phyloP scores from a whole-genome alignment of 2,329 filamentous ascomycete species.

The Exophiala phaeomuriformis region DNA sequence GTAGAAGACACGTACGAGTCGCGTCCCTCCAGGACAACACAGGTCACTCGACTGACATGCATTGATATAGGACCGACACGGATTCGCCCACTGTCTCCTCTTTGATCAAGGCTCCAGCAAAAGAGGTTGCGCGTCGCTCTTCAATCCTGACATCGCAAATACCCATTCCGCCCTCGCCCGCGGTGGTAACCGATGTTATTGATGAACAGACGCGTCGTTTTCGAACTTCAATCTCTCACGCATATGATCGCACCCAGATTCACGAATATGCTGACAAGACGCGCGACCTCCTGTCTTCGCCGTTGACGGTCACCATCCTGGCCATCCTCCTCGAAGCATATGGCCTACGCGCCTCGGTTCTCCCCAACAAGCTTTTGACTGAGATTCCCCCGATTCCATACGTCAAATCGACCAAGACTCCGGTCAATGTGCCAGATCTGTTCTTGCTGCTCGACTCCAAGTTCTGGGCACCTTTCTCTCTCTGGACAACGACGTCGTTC shows the following conservation, averaged over 20 bases:
- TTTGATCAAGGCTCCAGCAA: constrained; percentile 30
- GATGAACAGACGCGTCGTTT: constrained; percentile 52
- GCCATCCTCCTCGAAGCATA: constrained; percentile 63
- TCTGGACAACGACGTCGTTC: constrained; percentile 69
- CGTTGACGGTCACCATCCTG: constrained; percentile 62
- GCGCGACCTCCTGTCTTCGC: constrained; percentile 64
- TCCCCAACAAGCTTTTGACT: constrained; percentile 67
- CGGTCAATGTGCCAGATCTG: constrained; percentile 68
- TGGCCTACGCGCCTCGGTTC: constrained; percentile 61
- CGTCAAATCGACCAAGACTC: constrained; percentile 51
- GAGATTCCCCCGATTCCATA: constrained; percentile 53
- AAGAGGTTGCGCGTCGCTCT: constrained; percentile 34
- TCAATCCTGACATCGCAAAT: constrained; percentile 50
- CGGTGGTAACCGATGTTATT: constrained; percentile 66
- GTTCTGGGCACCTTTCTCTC: constrained; percentile 76
- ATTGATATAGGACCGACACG: constrained; percentile 16
- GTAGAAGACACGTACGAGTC: constrained; percentile 32
- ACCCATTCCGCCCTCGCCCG: constrained; percentile 71
- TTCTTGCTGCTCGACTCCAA: constrained; percentile 63
- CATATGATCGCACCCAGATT: constrained; percentile 53
- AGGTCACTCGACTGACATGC: constrained; percentile 22
- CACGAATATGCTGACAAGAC: constrained; percentile 58
- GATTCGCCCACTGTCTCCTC: constrained; percentile 17
- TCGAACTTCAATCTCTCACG: constrained; percentile 61
- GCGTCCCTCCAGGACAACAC: constrained; percentile 2